phyloP scores from a whole-genome alignment of 2,329 filamentous ascomycete genomes.

The Fusarium keratoplasticum region DNA sequence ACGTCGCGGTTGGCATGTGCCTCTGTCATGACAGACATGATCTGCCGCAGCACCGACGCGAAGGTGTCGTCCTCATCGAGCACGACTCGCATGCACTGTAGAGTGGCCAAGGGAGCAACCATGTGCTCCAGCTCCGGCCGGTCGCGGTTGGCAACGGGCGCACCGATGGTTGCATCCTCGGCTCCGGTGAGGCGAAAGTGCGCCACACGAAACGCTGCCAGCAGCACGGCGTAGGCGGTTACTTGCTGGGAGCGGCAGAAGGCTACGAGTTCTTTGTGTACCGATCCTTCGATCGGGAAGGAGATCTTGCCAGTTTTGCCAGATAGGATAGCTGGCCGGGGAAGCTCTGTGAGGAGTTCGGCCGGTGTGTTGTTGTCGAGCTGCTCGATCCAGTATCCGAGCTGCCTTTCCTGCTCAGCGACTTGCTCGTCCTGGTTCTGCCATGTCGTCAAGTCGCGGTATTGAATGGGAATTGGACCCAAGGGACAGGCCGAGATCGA shows the following conservation, averaged over 20 bases:
- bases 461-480: slow-evolving; percentile 37
- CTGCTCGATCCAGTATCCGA: slow-evolving; percentile 39
- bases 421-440: slow-evolving; percentile 32
- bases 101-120: slow-evolving; percentile 44
- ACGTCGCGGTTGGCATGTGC: slow-evolving; percentile 16
- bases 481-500: background rate
- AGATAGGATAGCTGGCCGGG: slow-evolving; percentile 24
- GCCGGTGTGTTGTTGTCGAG: slow-evolving; percentile 28
- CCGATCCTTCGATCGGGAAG: slow-evolving; percentile 5
- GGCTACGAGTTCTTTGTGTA: slow-evolving; percentile 11
- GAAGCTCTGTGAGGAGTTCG: slow-evolving; percentile 27
- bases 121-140: slow-evolving; percentile 29
- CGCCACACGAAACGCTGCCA: slow-evolving; percentile 40
- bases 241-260: slow-evolving; percentile 20
- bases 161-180: slow-evolving; percentile 39
- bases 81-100: slow-evolving; percentile 40
- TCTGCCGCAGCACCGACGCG: slow-evolving; percentile 19
- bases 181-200: slow-evolving; percentile 44
- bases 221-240: slow-evolving; percentile 29
- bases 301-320: slow-evolving; percentile 16
- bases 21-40: background rate
- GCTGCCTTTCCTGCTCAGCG: slow-evolving; percentile 30
- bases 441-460: slow-evolving; percentile 43
- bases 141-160: slow-evolving; percentile 32
- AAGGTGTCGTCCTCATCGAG: slow-evolving; percentile 30